phyloP scores from a whole-genome alignment of 768 basidiomycete species.

The Rhizopogon sp. region DNA sequence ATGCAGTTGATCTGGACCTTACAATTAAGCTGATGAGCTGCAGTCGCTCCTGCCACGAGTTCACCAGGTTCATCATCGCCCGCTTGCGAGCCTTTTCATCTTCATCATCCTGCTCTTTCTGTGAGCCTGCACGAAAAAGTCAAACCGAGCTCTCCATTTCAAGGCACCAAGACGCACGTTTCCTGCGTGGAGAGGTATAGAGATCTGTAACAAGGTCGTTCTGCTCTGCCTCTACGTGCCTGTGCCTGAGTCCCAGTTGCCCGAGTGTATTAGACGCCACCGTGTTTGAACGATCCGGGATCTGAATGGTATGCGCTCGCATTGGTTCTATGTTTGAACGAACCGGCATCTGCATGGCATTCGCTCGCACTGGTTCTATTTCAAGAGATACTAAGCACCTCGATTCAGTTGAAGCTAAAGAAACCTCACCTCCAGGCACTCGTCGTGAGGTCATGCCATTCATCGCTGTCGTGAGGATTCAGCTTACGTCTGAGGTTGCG shows the following conservation, averaged over 20 bases:
- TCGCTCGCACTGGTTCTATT: slow-evolving; percentile 2
- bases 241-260: slow-evolving; percentile 15
- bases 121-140: slow-evolving; percentile 29
- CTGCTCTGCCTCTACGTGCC: slow-evolving; percentile 3
- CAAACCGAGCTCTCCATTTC: background rate
- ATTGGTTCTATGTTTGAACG: slow-evolving; percentile 5
- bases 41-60: slow-evolving; percentile 59
- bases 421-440: background rate
- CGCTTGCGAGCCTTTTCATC: slow-evolving; percentile 42
- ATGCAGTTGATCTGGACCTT: slow-evolving; percentile 13
- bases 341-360: background rate
- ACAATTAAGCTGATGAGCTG: slow-evolving; percentile 59
- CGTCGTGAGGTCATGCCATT: background rate
- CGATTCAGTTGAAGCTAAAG: background rate
- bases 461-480: background rate
- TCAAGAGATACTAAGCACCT: background rate
- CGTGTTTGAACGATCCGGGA: slow-evolving; percentile 3
- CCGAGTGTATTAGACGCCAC: slow-evolving; percentile 18
- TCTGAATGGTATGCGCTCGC: background rate
- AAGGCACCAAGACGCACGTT: slow-evolving; percentile 11
- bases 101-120: slow-evolving; percentile 42
- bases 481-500: background rate
- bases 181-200: slow-evolving; percentile 4
- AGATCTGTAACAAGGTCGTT: slow-evolving; percentile 11
- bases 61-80: slow-evolving; percentile 46